Percentiles rank a stretch among this genome's conserved stretches.
Evolutionary conservation across 2,329 filamentous ascomycete species (phyloP).

Genomic region (Metarhizium rileyi): DNA sequence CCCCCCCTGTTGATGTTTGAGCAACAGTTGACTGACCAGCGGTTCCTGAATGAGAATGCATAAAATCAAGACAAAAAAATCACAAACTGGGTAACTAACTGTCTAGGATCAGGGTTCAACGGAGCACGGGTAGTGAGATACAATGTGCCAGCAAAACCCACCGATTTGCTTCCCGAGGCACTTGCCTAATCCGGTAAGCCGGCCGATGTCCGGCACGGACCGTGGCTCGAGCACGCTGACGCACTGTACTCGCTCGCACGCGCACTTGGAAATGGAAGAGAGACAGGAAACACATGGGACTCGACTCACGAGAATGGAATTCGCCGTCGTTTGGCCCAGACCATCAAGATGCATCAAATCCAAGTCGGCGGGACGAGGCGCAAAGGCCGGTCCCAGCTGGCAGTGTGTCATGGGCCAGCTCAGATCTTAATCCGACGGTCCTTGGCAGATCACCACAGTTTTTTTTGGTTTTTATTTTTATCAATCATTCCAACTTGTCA

Average conservation of each 20-base stretch:
- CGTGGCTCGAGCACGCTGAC: background rate
- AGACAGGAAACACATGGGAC: background rate
- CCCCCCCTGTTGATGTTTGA: background rate
- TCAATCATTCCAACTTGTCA: too few relatives aligned
- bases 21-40: background rate
- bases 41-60: background rate
- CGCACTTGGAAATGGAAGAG: too few relatives aligned
- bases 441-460: too few relatives aligned
- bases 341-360: too few relatives aligned
- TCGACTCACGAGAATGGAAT: background rate
- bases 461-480: too few relatives aligned
- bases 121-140: background rate
- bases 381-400: too few relatives aligned
- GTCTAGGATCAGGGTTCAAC: background rate
- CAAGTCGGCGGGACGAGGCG: too few relatives aligned
- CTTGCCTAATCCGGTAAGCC: background rate
- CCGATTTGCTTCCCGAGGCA: background rate
- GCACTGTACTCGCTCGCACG: too few relatives aligned
- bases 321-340: too few relatives aligned
- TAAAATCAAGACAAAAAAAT: background rate
- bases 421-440: too few relatives aligned
- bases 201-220: background rate
- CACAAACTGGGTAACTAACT: background rate
- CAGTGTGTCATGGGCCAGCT: too few relatives aligned
- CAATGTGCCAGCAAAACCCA: background rate